Conservation (phyloP, 371 early-diverging fungal species). For the Entomophthora muscae region DNA sequence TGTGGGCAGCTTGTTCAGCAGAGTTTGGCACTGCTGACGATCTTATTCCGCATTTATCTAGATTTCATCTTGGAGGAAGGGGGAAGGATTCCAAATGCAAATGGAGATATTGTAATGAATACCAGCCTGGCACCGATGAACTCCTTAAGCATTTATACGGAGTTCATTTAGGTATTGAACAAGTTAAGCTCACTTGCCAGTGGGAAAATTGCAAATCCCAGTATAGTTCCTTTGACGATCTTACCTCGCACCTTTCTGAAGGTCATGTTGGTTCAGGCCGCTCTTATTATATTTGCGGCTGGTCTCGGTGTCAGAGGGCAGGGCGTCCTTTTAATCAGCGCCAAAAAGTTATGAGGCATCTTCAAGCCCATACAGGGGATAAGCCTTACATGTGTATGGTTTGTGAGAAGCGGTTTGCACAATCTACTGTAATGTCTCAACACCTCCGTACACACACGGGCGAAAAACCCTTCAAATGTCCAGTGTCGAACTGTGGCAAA, state of each 20-base stretch:
- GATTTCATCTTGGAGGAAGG: constrained; percentile 46
- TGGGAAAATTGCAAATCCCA: constrained; percentile 32
- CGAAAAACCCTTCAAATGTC: constrained; percentile 67
- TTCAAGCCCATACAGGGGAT: constrained; percentile 14
- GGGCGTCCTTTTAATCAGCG: constrained; percentile 52
- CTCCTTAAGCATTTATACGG: constrained; percentile 43
- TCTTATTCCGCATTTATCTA: constrained; percentile 60
- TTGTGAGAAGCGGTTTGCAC: constrained; percentile 68
- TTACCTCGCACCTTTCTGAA: constrained; percentile 52
- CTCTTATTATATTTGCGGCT: constrained; percentile 57
- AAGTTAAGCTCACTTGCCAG: constrained; percentile 27
- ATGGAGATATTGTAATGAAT: constrained; percentile 54
- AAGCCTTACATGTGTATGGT: constrained; percentile 64
- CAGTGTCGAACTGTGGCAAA: constrained; percentile 15
- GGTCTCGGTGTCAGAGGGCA: constrained; percentile 49
- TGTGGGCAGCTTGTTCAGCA: constrained; percentile 68
- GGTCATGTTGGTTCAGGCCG: constrained; percentile 53
- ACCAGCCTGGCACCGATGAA: constrained; percentile 29
- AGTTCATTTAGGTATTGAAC: constrained; percentile 26
- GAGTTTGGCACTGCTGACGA: constrained; percentile 51
- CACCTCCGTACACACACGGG: constrained; percentile 74
- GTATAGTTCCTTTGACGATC: constrained; percentile 39
- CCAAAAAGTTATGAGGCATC: constrained; percentile 32
- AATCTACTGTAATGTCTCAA: constrained; percentile 59
- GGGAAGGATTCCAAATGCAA: constrained; percentile 29